Base-by-base conservation (phyloP, 148 eudicot species). In the Cornus controversa region DNA sequence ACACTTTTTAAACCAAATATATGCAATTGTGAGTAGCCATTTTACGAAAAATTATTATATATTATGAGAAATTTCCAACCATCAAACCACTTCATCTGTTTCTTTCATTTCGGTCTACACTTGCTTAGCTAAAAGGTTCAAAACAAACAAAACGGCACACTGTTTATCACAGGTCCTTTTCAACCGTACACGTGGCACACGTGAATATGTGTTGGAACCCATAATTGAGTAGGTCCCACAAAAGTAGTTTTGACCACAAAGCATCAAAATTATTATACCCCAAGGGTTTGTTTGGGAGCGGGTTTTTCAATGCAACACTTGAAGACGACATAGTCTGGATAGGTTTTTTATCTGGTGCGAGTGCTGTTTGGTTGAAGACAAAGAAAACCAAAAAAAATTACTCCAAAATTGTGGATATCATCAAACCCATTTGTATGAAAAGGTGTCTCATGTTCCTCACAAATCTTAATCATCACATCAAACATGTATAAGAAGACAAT, bases 111-210 rank as follows among this genome's bases (percentile, higher is more conserved):
- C 50, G 10, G 10, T 16, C 62, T 14, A 13, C 62, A 11, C 16
- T 16, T 60, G 64, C 64, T 10, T 18, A 60, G 20, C 64, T n/a
- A 60, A 60, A 60, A n/a, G 4, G 8, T 15, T 18, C 45, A 60
- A 60, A 60, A 60, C 23, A 60, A 60, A 60, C 18, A 71, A 50
- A 45, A 28, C 5, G 2, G 37, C 29, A 27, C 29, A 34, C 28
- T 58, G 50, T 45, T 42, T 16, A 2, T 45, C 14, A 57, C 70
- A 64, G 24, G 60, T 14, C 64, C 40, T 75, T 75, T 45, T 66
- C 78, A 6, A 10, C 65, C 71, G 78, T 75, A 67, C 45, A 75
- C 78, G 78, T 75, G 78, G 70, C 78, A 26, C 70, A 75, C 78
- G 78, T 75, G 71, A 75, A 45, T n/a, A 29, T 75, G 64, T 11